Base-by-base conservation (phyloP, 106 monocot species). In the Dioscorea alata region DNA sequence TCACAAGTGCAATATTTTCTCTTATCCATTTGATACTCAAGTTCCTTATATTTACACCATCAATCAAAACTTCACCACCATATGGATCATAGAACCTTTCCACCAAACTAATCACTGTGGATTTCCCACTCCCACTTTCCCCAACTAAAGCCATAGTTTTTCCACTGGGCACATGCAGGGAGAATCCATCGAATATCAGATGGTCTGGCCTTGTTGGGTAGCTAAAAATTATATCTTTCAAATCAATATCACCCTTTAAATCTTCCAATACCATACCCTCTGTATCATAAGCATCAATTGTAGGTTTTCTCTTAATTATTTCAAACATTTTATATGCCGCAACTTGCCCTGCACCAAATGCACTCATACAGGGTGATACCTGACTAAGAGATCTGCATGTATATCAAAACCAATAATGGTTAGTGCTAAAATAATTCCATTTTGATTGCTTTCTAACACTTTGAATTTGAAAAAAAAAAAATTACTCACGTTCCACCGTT, bases 101-200 rank as follows among this genome's bases (percentile, higher is more conserved):
- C 34, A 34, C 34, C 34, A 34, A 7, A 34, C 34, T 34, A 34
- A 34, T 34, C 34, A 34, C 34, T 4, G 91, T 93, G 14, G 93
- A 93, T 28, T 93, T 93, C 6, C 93, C 93, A 33, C 86, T 89
- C 9, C 93, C 93, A 58, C 93, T 93, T 59, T 86, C 89, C 54
- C 93, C 93, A 14, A 93, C 93, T 20, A 93, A 68, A 50, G 93
- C 89, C 75, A 81, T 77, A 13, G 81, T 84, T 34, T 76, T 81
- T 0, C 89, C 89, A 48, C 79, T 86, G 6, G 79, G 67, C 21
- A 93, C 78, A 32, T 42, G 18, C 70, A 93, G 76, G 2, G 93
- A 93, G 66, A 93, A 86, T 0, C 81, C 84, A 68, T 78, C 58
- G 53, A 93, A 93, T 56, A 93, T 75, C 12, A 75, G 59, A 24